Base-by-base conservation (phyloP, 1,284 basidiomycete species). In the Irpex sp. region DNA sequence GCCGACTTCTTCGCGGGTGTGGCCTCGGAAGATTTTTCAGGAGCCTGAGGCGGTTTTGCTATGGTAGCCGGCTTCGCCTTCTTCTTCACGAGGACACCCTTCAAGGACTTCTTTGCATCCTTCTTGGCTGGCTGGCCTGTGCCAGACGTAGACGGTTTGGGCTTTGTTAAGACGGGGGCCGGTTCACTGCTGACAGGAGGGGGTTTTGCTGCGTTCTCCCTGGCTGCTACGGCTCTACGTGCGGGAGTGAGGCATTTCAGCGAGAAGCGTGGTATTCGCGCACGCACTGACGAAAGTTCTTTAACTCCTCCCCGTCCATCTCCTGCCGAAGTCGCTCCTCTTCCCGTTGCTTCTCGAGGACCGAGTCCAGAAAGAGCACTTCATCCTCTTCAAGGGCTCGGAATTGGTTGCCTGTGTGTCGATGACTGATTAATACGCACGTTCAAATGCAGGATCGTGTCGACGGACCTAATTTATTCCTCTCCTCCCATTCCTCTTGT, bases 401-500 rank as follows among this genome's bases (percentile, higher is more conserved):
- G 72, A 95, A 97, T 71, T 97, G 94, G 72, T 96, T 96, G 58
- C 90, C 91, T 91, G 66, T 51, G 47, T 17, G 60, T 63, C n/a
- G 54, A 59, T 43, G 47, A 65, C 55, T 53, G 36, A 60, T 68
- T 53, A 65, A 63, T 37, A 61, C 46, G 9, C 35, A 59, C 51
- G 39, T 33, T 59, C 60, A 33, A 46, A 63, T 31, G 53, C 36
- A 57, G 43, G 37, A 58, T 19, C 11, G 39, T 50, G 54, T 36
- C 13, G 21, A 68, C 76, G 63, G 66, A 89, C 90, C 90, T 77
- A 97, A 83, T 75, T 95, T 95, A 72, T 90, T 93, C 74, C 92
- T 92, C 73, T 94, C 90, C 72, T 96, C 94, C 92, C 93, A 96
- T 85, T 95, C 92, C 76, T 95, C 93, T 77, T 94, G 92, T 75